Evolutionary conservation across 805 yeast genomes (phyloP).

Genomic region (Wickerhamomyces silvicola): DNA sequence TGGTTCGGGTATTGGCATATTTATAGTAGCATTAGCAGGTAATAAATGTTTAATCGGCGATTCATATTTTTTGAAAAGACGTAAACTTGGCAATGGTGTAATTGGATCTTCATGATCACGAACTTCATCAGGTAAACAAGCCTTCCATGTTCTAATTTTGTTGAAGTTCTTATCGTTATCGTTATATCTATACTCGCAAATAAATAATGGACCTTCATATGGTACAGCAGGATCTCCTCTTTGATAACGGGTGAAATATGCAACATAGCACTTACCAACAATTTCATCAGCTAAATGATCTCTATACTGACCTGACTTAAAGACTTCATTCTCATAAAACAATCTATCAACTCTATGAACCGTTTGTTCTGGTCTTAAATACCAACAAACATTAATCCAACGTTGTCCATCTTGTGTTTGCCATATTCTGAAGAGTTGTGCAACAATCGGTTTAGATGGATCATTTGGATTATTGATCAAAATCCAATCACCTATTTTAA

Average conservation of each 20-base stretch:
- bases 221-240: constrained; percentile 89
- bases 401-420: constrained; percentile 71
- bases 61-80: constrained; percentile 66
- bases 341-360: constrained; percentile 87
- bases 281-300: constrained; percentile 88
- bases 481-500: constrained; percentile 93
- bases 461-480: constrained; percentile 83
- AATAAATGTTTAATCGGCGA: constrained; percentile 80
- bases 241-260: constrained; percentile 89
- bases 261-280: constrained; percentile 89
- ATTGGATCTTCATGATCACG: constrained; percentile 79
- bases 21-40: constrained; percentile 64
- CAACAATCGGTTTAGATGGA: constrained; percentile 82
- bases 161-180: constrained; percentile 87
- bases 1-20: constrained; percentile 79
- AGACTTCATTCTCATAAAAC: constrained; percentile 90
- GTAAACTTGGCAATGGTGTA: constrained; percentile 60
- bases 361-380: constrained; percentile 95
- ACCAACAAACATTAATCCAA: constrained; percentile 96
- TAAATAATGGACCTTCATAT: constrained; percentile 76
- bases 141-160: constrained; percentile 96
- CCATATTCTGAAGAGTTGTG: constrained; percentile 93
- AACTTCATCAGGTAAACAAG: constrained; percentile 95
- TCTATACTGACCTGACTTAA: constrained; percentile 93
- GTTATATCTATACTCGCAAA: constrained; percentile 92